Base-by-base conservation (phyloP, 768 basidiomycete genomes). In the Pleurotus pulmonarius region DNA sequence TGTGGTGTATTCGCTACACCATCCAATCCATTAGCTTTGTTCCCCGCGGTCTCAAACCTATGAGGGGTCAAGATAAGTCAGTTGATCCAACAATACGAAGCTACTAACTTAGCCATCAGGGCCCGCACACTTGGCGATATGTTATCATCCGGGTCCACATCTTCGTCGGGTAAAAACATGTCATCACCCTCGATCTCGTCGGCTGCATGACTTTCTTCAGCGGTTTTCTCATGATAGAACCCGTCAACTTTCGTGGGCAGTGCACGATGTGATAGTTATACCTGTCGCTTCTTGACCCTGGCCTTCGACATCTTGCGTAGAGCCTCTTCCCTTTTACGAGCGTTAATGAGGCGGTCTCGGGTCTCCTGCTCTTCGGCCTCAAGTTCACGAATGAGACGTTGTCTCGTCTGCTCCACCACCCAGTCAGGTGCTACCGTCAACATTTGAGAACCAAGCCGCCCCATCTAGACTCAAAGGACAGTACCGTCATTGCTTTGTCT, bases 81-180 rank as follows among this genome's bases (percentile, higher is more conserved):
- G 7, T 34, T 34, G 29, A 34, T 34, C 9, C 29, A 34, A 34
- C 29, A 34, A 34, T 34, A 34, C 29, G 29, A 11, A 8, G 22
- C 26, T 5, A 68, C 80, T 45, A 61, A 94, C 94, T 85, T 88
- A 49, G 76, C 79, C 87, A 96, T 88, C 9, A 96, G 73, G 1
- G 84, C 90, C 24, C 83, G 81, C 5, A 96, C 85, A 41, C 83
- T 89, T 2, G 88, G 85, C 5, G 90, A 89, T 4, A 94, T 75
- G 61, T 90, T 87, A 70, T 73, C 78, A 58, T 70, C 69, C 71
- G 43, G 71, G 4, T 68, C 67, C 40, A 56, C 64, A 44, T 71
- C 75, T 18, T 77, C 64, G 48, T 89, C 85, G 0, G 93, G 94
- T 11, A 95, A 78, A 67, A 89, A 96, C 12, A 70, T 63, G 3